Base-by-base conservation (phyloP, 2,329 filamentous ascomycete genomes). In the Neofusicoccum sp. region DNA sequence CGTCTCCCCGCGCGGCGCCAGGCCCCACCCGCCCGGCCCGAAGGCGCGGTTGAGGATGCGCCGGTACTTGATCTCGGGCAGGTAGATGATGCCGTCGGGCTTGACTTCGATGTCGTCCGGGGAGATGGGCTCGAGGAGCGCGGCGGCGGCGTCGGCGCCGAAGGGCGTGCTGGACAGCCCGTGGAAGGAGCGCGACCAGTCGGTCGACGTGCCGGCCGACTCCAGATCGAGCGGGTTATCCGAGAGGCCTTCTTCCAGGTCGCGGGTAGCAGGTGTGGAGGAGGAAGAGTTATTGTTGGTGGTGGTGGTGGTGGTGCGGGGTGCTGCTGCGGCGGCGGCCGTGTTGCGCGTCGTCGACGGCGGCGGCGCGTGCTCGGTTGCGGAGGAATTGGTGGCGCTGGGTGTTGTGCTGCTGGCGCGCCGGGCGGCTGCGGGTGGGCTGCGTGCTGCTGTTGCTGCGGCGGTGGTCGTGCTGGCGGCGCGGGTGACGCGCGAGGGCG, bases 41-140 rank as follows among this genome's bases (percentile, higher is more conserved):
- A 99, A 99, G 0, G 93, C 92, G 71, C 84, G 82, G 76, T 98
- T 97, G 71, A 99, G 78, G 67, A 96, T 94, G 66, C 94, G 83
- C 48, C 95, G 83, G 80, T 99, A 99, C 80, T 98, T 97, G 82
- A 99, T 98, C 83, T 99, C 95, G 11, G 95, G 95, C 64, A 99
- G 82, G 76, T 98, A 99, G 64, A 98, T 82, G 69, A 99, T 94
- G 37, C 95, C 95, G 79, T 99, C 95, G 36, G 95, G 94, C 81
- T 99, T 99, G 74, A 99, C 90, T 81, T 99, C 95, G 62, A 99
- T 88, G 77, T 98, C 94, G 52, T 88, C 84, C 0, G 85, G 79
- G 61, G 87, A 80, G 11, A 96, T 75, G 1, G 88, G 87, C 63
- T 85, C 81, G 66, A 90, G 84, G 50, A 97, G 83, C 22, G 91